Evolutionary conservation across 2,329 filamentous ascomycete genomes (phyloP), one percentile per base, ranked within the genome.

Genomic region (Colletotrichum abscissum): DNA sequence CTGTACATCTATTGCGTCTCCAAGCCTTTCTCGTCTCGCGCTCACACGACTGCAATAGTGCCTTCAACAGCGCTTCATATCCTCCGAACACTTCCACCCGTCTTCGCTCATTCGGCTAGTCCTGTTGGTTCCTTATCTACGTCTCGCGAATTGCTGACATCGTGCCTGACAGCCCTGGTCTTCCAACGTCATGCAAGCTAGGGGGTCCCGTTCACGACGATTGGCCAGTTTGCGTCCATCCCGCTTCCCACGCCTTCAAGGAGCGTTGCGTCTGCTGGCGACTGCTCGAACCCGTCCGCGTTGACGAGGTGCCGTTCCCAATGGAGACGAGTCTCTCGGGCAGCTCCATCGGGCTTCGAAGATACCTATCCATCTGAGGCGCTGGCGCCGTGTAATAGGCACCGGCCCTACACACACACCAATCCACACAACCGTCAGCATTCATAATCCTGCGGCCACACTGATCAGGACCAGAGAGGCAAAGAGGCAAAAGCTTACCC

Each of bases 151-250:
- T 28, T 28, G n/a, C 54, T 22, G 54, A 26, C 52, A 16, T 56
- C 52, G 52, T 28, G 22, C 42, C 42, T 49, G 42, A 49, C 19
- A 19, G 19, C 42, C 42, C 42, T 19, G 42, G 42, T n/a, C 42
- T 5, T 49, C 42, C 19, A n/a, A 49, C 19, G 19, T 49, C 42
- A 49, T 49, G 42, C 19, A 22, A 49, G 46, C 62, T 42, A 16
- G 24, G 22, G 38, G 5, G 14, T 14, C 8, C 59, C 33, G 33
- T n/a, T 60, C 42, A 64, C 9, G 52, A 57, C 42, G 66, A 73
- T 64, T 64, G 70, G 46, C 66, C 42, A n/a, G 59, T 54, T 5
- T 60, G 66, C 22, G 19, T 38, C 66, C 70, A 73, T 64, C 22
- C 14, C 26, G 33, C n/a, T 6, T 69, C 60, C 66, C 70, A 69